phyloP scores from a whole-genome alignment of 2,329 filamentous ascomycete genomes.

The Diaporthe sp. region DNA sequence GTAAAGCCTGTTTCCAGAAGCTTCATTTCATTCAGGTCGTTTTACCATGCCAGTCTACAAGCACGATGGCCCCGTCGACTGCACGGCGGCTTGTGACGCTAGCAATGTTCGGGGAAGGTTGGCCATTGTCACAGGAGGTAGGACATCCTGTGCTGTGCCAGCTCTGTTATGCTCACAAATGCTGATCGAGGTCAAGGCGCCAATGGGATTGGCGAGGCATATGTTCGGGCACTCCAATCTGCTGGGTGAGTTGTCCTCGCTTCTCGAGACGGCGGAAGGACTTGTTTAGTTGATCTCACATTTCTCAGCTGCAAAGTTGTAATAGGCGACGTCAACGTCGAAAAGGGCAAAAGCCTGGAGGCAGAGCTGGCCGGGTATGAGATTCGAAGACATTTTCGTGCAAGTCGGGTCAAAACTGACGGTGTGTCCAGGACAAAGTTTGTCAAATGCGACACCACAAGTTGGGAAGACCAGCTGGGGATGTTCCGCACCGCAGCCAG shows the following conservation, averaged over 20 bases:
- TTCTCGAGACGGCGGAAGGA: too few relatives aligned
- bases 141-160: too few relatives aligned
- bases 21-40: too few relatives aligned
- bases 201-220: background rate
- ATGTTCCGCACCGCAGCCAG: slow-evolving; percentile 47
- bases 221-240: background rate
- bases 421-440: slow-evolving; percentile 38
- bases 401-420: background rate
- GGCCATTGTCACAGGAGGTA: slow-evolving; percentile 17
- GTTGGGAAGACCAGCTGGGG: slow-evolving; percentile 50
- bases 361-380: background rate
- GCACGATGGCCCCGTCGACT: background rate
- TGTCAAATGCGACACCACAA: slow-evolving; percentile 48
- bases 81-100: background rate
- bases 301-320: background rate
- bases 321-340: background rate
- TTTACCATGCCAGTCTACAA: background rate
- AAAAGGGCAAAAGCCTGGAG: background rate
- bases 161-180: background rate
- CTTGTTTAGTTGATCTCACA: background rate
- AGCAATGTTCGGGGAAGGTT: background rate
- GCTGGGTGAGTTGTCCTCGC: background rate
- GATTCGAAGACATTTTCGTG: background rate
- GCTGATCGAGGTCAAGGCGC: background rate
- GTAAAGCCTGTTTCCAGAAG: background rate